phyloP scores from a whole-genome alignment of 768 basidiomycete genomes.

The Hygrophorus russula region DNA sequence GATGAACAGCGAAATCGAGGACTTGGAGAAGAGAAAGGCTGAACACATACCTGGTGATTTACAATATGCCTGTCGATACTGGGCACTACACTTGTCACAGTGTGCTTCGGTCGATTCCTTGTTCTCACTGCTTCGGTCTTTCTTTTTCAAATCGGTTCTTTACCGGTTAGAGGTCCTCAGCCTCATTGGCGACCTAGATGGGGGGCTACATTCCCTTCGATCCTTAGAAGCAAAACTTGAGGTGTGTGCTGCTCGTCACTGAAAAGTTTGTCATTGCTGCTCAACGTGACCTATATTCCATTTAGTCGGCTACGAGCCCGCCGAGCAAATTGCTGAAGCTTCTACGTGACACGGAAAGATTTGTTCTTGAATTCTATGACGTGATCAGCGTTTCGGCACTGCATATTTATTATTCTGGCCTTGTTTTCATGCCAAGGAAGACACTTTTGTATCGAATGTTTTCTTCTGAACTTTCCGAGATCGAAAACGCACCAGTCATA shows the following conservation, averaged over 20 bases:
- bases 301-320: too few species aligned
- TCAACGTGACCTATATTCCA: too few species aligned
- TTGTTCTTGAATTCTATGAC: not conserved
- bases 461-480: too few species aligned
- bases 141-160: not conserved
- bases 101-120: not conserved
- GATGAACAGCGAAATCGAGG: not conserved
- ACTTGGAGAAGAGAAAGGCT: not conserved
- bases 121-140: not conserved
- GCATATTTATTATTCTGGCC: not conserved
- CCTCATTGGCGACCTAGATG: not conserved
- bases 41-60: not conserved
- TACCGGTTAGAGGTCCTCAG: not conserved
- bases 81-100: not conserved
- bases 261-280: too few species aligned
- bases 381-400: not conserved
- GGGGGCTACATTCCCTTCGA: not conserved
- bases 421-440: not conserved
- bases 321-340: not conserved
- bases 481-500: too few species aligned
- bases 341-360: not conserved
- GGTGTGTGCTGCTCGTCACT: too few species aligned
- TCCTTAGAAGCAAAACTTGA: not conserved
- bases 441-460: not conserved
- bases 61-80: slow-evolving; percentile 1